A percentile compares a stretch with the other conserved stretches of the same genome.
Conservation (phyloP, 768 basidiomycete species). For the Hygrocybe punicea region DNA sequence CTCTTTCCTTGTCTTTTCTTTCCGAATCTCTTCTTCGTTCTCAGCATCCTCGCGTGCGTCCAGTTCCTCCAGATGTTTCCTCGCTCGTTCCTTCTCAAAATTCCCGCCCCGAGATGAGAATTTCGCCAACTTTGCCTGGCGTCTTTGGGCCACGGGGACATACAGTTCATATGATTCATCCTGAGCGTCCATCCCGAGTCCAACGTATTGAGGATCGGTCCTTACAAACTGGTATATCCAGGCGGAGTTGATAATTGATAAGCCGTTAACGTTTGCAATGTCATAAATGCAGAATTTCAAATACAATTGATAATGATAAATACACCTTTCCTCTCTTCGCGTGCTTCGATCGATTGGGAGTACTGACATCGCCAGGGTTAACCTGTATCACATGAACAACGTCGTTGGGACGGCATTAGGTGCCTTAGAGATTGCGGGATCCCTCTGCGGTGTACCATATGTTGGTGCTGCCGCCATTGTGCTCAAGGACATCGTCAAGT, state of each 20-base stretch:
- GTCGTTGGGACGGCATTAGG: neutral
- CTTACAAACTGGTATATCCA: no score
- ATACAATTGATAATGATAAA: no score
- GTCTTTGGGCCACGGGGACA: slow-evolving; percentile 80
- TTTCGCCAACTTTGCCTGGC: slow-evolving; percentile 75
- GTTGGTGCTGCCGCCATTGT: slow-evolving; percentile 43
- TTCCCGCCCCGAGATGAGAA: slow-evolving; percentile 60
- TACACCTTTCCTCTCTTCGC: no score
- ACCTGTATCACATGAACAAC: neutral
- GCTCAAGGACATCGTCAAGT: slow-evolving; percentile 42
- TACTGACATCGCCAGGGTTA: no score
- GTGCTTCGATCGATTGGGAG: no score
- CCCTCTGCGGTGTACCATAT: slow-evolving; percentile 45
- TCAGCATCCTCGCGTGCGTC: slow-evolving; percentile 74
- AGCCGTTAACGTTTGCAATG: no score
- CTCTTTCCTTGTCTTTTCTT: slow-evolving; percentile 77
- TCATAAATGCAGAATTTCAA: no score
- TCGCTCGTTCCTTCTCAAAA: slow-evolving; percentile 50
- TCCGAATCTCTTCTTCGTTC: slow-evolving; percentile 70
- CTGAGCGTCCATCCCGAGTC: no score
- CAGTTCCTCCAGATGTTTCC: slow-evolving; percentile 52
- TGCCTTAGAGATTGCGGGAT: slow-evolving; percentile 41
- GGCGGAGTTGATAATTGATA: no score
- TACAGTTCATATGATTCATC: slow-evolving; percentile 76
- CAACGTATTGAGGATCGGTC: no score